Base-by-base conservation (phyloP, 225 moss, liverwort and hornwort species). In the Pleurozium schreberi region DNA sequence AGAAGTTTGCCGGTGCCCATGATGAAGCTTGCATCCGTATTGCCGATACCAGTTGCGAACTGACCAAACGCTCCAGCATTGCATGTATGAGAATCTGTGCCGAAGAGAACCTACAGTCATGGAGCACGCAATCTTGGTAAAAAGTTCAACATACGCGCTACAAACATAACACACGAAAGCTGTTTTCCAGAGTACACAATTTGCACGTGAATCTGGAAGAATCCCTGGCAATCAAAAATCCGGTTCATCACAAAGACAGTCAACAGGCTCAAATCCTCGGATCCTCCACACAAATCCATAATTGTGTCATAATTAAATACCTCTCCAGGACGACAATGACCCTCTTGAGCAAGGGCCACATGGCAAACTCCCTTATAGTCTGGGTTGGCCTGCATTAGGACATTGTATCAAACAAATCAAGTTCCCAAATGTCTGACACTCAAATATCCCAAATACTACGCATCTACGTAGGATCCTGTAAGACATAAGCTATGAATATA, bases 301-400 rank as follows among this genome's bases (percentile, higher is more conserved):
- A 45, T 73, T 45, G 45, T 45, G 45, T 45, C 71, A 45, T 30
- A 73, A n/a, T n/a, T n/a, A n/a, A 45, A 73, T 90, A 98, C 98
- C 96, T 98, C 98, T 92, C 97, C 95, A 63, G 98, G 96, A 75
- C 96, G 96, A 83, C 96, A 98, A 85, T 96, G 98, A 73, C 97
- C 98, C 89, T 98, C 98, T 91, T 98, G 96, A 33, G 97, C 97
- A 88, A 97, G 96, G 58, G 96, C 97, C 75, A 97, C 91, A 90
- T 98, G 96, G 86, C 96, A 98, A 81, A 98, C 96, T 91, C 97
- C 98, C 90, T 97, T 98, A 45, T 98, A 98, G 77, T 98, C 96
- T 75, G 95, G 98, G 86, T 97, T 98, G n/a, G 92, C 97, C 97
- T 98, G 92, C 90, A 92, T 50, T 11, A 43, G 55, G 10, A 73